Evolutionary conservation across 164 flowering plant species (phyloP).

Genomic region (Liquidambar formosana): DNA sequence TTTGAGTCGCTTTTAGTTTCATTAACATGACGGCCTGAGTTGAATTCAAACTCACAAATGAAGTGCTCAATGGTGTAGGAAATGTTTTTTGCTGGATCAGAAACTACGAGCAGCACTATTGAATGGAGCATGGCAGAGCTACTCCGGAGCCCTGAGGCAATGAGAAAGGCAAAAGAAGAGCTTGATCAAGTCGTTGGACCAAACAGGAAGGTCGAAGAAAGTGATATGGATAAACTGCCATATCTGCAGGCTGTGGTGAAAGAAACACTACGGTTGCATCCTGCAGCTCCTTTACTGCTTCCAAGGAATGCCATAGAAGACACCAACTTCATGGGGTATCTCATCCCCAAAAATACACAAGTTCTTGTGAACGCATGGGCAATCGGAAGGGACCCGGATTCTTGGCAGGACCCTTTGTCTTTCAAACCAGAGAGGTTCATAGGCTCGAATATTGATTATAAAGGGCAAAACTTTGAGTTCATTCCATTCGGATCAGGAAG

Average conservation of each 20-base stretch:
- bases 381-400: conserved; percentile 15
- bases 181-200: conserved; percentile 19
- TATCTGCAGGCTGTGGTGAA: conserved; percentile 23
- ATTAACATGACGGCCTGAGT: no score
- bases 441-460: conserved; percentile 22
- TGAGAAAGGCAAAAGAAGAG: conserved; percentile 22
- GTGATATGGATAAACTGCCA: conserved; percentile 14
- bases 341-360: conserved; percentile 24
- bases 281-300: conserved; percentile 22
- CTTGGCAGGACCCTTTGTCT: conserved; percentile 21
- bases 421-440: conserved; percentile 30
- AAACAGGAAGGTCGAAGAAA: conserved; percentile 22
- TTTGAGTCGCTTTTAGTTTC: no score
- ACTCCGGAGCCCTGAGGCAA: conserved; percentile 13
- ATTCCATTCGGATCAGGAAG: conserved; percentile 32
- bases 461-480: conserved; percentile 24
- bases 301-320: conserved; percentile 21
- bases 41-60: no score
- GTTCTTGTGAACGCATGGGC: conserved; percentile 23
- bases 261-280: conserved; percentile 25
- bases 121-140: conserved; percentile 35
- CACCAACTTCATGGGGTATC: conserved; percentile 18
- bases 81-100: conserved; percentile 21
- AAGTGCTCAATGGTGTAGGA: conserved; percentile 10
- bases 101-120: conserved; percentile 25